Conservation (phyloP, 139 green algal genomes). For the Chlamydomonas sphaeroides region DNA sequence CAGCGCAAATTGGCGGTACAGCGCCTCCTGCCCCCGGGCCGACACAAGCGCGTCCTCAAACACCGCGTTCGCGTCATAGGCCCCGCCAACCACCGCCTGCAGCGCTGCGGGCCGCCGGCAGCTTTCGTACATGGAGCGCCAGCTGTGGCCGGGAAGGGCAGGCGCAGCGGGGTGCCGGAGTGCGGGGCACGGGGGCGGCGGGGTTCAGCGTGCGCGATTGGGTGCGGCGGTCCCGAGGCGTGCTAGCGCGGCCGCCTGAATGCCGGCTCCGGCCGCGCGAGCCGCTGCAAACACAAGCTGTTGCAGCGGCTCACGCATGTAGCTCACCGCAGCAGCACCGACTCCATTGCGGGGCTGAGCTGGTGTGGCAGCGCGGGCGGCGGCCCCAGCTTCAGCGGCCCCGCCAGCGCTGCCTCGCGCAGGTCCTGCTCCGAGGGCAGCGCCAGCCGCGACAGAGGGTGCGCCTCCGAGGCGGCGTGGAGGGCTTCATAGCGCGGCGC, state of each 20-base stretch:
- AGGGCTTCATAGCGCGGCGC: not conserved
- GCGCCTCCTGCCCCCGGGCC: constrained; percentile 20
- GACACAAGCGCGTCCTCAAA: constrained; percentile 40
- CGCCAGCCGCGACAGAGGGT: not conserved
- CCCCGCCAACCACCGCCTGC: constrained; percentile 21
- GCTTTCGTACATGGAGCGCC: constrained; percentile 36
- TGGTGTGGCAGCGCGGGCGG: constrained; percentile 16
- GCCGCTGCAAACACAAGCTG: too few relatives aligned
- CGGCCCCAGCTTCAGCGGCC: not conserved
- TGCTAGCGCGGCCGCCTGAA: too few relatives aligned
- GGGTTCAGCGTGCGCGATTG: too few relatives aligned
- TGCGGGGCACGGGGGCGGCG: not conserved
- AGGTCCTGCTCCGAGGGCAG: constrained; percentile 6
- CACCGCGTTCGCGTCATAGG: constrained; percentile 9
- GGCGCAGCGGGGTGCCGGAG: too few relatives aligned
- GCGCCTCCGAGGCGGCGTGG: not conserved
- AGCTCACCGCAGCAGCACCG: constrained; percentile 17
- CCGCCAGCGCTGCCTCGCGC: not conserved
- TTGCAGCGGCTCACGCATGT: not conserved
- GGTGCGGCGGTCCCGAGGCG: too few relatives aligned
- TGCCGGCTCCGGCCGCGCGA: too few relatives aligned
- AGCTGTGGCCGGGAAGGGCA: constrained; percentile 3
- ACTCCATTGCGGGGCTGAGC: constrained; percentile 19
- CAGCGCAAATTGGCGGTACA: constrained; percentile 34
- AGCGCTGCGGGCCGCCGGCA: not conserved